Base-by-base conservation (phyloP, 768 basidiomycete species). In the Mycena venus region DNA sequence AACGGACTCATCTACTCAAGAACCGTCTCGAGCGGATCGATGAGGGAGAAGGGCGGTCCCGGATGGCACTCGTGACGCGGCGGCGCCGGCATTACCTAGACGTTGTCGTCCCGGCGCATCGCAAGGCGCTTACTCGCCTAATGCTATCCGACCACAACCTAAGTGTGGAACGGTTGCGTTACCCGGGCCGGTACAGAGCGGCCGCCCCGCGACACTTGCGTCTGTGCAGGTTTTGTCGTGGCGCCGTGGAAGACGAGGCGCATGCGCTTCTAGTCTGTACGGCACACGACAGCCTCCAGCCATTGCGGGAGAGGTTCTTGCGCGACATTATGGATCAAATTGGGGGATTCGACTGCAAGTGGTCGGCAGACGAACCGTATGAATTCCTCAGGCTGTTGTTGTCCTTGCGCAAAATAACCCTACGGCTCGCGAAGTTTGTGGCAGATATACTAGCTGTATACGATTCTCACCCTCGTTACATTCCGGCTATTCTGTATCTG, bases 81-180 rank as follows among this genome's bases (percentile, higher is more conserved):
- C 66, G 66, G 1, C 66, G 53, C 10, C 66, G 66, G 2, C 66
- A 68, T n/a, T 68, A 68, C 23, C 55, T 68, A n/a, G 66, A 58
- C 23, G 66, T 68, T 2, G 53, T 40, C 23, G 44, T 68, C 11
- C 66, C 66, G 2, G 7, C 66, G 27, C 66, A 68, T 19, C 19
- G 66, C 4, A 68, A 58, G 29, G 66, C 66, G 0, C 2, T 68
- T 23, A 68, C 66, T 2, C 34, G 36, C 3, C 36, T 66, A 1
- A 23, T 66, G 32, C 36, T 66, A 8, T 55, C 51, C 0, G 65
- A 66, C n/a, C 65, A 66, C 25, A 66, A 55, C 23, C 21, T 66
- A 31, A 66, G 63, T 36, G 63, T 65, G 1, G 65, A 66, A 27
- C 49, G 65, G 5, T 23, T 58, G 25, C 36, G 59, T 2, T 60